Evolutionary conservation across 139 green algal genomes (phyloP), one percentile per base, ranked within the genome.

Genomic region (Coccomyxa sp.): DNA sequence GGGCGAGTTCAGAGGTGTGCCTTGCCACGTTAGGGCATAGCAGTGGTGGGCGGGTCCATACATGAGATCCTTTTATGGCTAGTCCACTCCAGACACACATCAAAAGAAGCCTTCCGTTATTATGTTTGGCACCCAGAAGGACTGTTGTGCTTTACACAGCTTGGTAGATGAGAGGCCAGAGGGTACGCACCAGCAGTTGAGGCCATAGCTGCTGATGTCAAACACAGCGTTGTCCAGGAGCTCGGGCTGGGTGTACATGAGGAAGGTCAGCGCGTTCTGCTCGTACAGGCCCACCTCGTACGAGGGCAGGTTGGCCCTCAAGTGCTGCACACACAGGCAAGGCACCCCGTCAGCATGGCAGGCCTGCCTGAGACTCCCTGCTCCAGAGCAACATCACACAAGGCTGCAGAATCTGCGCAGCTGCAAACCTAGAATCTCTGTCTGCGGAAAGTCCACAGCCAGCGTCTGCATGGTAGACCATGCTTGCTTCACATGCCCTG

Each of bases 241-340:
- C 34, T 37, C 24, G 10, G 55, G 55, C 0, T 74, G 14, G 29
- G 41, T 58, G 18, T 50, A 58, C 34, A 79, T 37, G 55, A 79
- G 55, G 35, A 72, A 79, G 0, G 55, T 69, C 14, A 79, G 41
- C 55, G 35, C 75, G 55, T 79, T 79, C 64, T 79, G 75, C 39
- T 79, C 75, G 35, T 71, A 79, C 75, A 79, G 36, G 75, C 75
- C 75, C 29, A 79, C 44, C n/a, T 79, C 75, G 55, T 74, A 79
- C 18, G 55, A 71, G 9, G 55, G 55, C 34, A 79, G 34, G 27
- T n/a, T 36, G 14, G 18, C 55, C 27, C 34, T 31, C 75, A 79
- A 55, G 2, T 44, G 10, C 71, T 76, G 39, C 71, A 34, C 10
- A 12, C 33, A 44, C 18, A 68, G 22, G n/a, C n/a, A n/a, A n/a